phyloP scores from a whole-genome alignment of 768 basidiomycete species.

The Boletus rubropictus region DNA sequence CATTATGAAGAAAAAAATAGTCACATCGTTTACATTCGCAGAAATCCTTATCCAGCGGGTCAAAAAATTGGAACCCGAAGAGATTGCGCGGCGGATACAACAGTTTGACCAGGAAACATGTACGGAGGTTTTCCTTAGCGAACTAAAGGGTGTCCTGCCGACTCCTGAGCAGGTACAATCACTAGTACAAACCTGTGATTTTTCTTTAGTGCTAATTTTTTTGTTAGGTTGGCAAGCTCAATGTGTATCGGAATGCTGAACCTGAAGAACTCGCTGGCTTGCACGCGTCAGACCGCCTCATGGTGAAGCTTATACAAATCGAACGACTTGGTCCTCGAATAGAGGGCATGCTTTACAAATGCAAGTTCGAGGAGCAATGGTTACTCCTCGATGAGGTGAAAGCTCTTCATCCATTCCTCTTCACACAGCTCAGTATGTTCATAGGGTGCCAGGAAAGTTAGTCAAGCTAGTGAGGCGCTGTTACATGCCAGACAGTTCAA shows the following conservation, averaged over 20 bases:
- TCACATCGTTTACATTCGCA: conserved; percentile 27
- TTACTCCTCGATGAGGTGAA: conserved; percentile 73
- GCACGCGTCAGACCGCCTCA: conserved; percentile 92
- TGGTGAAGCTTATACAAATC: conserved; percentile 96
- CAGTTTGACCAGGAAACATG: conserved; percentile 86
- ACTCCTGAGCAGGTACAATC: conserved; percentile 76
- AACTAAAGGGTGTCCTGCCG: conserved; percentile 82
- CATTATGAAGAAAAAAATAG: background rate
- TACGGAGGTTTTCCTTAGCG: conserved; percentile 82
- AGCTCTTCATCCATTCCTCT: background rate
- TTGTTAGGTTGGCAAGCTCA: conserved; percentile 75
- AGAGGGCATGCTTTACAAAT: conserved; percentile 92
- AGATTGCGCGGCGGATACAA: conserved; percentile 77
- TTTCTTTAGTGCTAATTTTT: background rate
- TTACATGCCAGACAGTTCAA: conserved; percentile 84
- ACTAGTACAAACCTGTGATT: background rate
- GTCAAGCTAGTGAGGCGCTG: conserved; percentile 74
- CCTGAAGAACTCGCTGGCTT: conserved; percentile 79
- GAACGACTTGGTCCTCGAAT: conserved; percentile 82
- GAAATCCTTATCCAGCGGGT: conserved; percentile 91
- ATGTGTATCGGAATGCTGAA: conserved; percentile 82
- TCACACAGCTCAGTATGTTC: conserved; percentile 4
- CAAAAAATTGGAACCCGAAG: conserved; percentile 78
- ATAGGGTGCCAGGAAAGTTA: conserved; percentile 76
- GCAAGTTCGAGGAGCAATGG: conserved; percentile 83